A percentile compares a stretch with the other conserved stretches of the same genome.
These are phyloP conservation scores for Sclerotinia nivalis DNA, from an alignment of 2,329 filamentous ascomycete genomes.

Conservation along the genomic window DNA sequence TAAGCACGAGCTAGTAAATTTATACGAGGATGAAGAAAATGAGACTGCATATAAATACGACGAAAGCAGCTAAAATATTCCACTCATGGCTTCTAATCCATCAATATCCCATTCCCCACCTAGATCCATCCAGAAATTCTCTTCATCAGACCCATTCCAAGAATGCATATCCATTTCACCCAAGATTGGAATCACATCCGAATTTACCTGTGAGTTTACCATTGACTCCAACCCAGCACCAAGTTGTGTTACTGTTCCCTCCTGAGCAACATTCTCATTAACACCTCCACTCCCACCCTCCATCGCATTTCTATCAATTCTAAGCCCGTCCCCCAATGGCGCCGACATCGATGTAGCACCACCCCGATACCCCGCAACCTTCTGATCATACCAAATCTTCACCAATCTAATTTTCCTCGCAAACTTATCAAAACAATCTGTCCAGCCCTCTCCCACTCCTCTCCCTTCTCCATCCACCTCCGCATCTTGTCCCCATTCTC, in stretches of 20 bases:
- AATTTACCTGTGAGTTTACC: background rate
- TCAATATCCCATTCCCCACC: constrained; percentile 10
- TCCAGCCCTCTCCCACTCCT: background rate
- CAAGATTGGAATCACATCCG: background rate
- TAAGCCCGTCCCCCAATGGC: background rate
- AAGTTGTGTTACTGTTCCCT: background rate
- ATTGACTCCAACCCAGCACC: background rate
- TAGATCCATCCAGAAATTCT: constrained; percentile 10
- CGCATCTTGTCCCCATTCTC: background rate
- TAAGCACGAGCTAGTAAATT: no score
- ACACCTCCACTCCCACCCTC: background rate
- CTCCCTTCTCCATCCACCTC: background rate
- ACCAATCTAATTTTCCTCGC: constrained; percentile 10
- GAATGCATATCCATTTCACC: background rate
- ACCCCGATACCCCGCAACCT: background rate
- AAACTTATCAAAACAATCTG: constrained; percentile 19
- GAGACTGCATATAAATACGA: background rate
- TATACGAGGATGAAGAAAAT: no score
- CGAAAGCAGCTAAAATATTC: background rate
- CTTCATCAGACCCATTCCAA: background rate
- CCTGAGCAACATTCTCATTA: background rate
- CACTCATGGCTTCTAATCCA: background rate
- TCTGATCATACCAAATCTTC: constrained; percentile 6
- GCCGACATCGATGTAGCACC: background rate
- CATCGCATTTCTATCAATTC: background rate